Percentiles rank a stretch among this genome's conserved stretches.
These are phyloP conservation scores for Hypericum perforatum DNA, from an alignment of 345 rosid genomes.

Conservation along the genomic window DNA sequence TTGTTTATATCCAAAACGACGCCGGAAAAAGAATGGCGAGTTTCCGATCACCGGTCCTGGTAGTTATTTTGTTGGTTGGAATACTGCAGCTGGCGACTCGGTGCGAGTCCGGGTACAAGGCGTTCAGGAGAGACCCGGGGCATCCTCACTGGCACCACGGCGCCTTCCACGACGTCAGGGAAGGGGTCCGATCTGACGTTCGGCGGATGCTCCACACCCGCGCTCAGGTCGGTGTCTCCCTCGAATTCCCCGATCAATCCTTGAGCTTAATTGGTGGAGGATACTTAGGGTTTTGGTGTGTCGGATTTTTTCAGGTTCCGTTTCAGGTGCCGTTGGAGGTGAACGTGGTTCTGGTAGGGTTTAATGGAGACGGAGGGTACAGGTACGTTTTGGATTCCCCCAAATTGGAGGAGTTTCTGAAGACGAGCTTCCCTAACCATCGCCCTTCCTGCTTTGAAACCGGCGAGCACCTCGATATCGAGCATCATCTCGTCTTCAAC, in stretches of 20 bases:
- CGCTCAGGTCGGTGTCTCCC: conserved; percentile 56
- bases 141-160: conserved; percentile 98
- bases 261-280: neutral
- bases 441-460: conserved; percentile 85
- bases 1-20: neutral
- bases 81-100: conserved; percentile 3
- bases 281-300: neutral
- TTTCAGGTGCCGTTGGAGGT: conserved; percentile 96
- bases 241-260: neutral
- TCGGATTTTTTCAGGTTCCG: conserved; percentile 53
- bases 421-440: conserved; percentile 63
- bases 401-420: conserved; percentile 73
- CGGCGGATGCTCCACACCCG: conserved; percentile 95
- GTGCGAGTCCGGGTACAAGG: conserved; percentile 38
- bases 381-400: conserved; percentile 56
- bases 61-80: conserved; percentile 3
- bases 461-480: conserved; percentile 82
- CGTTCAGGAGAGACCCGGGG: conserved; percentile 89
- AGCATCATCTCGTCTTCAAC: conserved; percentile 77
- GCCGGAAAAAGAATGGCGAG: neutral
- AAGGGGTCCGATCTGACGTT: conserved; percentile 78
- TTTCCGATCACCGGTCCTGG: neutral
- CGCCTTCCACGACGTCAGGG: conserved; percentile 88
- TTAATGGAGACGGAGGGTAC: conserved; percentile 88
- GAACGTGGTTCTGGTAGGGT: conserved; percentile 76